Evolutionary conservation across 2,329 filamentous ascomycete genomes (phyloP).

Genomic region (Colletotrichum neosansevieriae): DNA sequence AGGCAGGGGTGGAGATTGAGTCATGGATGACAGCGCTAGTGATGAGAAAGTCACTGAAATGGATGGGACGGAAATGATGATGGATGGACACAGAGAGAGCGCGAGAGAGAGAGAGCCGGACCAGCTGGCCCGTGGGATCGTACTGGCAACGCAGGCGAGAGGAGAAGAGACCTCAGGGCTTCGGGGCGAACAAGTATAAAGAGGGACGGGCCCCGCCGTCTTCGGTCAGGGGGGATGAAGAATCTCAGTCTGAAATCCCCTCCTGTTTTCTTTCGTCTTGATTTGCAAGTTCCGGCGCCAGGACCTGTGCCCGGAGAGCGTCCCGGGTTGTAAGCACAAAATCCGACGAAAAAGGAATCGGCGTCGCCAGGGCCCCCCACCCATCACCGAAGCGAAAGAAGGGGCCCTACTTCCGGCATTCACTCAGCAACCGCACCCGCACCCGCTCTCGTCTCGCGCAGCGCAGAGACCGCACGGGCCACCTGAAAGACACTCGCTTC

Average conservation of each 20-base stretch:
- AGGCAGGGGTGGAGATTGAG: constrained; percentile 17
- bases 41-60: constrained; percentile 3
- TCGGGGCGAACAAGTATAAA: constrained; percentile 38
- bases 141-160: constrained; percentile 39
- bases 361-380: constrained; percentile 34
- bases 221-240: constrained; percentile 28
- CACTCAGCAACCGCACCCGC: constrained; percentile 33
- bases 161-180: constrained; percentile 32
- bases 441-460: neutral
- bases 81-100: constrained; percentile 3
- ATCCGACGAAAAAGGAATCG: constrained; percentile 29
- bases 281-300: constrained; percentile 26
- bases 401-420: constrained; percentile 35
- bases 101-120: neutral
- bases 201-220: constrained; percentile 36
- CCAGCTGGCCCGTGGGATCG: constrained; percentile 28
- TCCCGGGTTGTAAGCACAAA: constrained; percentile 34
- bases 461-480: constrained; percentile 21
- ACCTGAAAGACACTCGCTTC: neutral
- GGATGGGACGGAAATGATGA: constrained; percentile 21
- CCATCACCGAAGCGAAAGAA: constrained; percentile 27
- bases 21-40: constrained; percentile 28
- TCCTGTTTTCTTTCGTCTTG: constrained; percentile 30
- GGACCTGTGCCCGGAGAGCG: constrained; percentile 33
- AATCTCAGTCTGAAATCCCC: constrained; percentile 20